Conservation (phyloP, 2,329 filamentous ascomycete genomes). For the Alternaria triticina region DNA sequence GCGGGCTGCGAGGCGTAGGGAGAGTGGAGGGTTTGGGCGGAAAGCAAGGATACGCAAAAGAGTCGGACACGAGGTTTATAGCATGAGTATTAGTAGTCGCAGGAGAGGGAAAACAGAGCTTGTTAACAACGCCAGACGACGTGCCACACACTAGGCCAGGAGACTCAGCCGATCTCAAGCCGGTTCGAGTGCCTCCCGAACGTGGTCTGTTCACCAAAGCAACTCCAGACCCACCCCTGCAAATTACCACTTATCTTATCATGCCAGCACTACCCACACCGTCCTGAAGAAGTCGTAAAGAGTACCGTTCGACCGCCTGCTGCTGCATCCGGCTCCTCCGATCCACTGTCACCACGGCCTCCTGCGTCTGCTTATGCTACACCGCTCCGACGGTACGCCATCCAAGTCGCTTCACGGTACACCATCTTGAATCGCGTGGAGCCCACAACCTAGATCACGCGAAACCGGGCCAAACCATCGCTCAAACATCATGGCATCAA, state of each 20-base stretch:
- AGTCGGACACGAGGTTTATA: constrained; percentile 6
- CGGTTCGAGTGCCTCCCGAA: constrained; percentile 12
- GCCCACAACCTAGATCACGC: constrained; percentile 10
- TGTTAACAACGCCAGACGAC: constrained; percentile 8
- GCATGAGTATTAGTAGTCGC: constrained; percentile 6
- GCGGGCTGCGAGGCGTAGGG: constrained; percentile 4
- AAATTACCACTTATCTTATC: constrained; percentile 2
- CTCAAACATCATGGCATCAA: constrained; percentile 21
- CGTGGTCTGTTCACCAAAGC: constrained; percentile 10
- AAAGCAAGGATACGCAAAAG: constrained; percentile 10
- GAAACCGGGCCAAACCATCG: constrained; percentile 8
- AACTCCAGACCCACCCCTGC: constrained; percentile 9
- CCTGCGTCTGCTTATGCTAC: neutral
- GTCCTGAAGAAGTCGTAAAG: neutral
- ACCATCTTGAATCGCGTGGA: constrained; percentile 12
- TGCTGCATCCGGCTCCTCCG: neutral
- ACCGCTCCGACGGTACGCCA: constrained; percentile 4
- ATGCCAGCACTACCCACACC: neutral
- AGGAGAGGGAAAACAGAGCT: constrained; percentile 6
- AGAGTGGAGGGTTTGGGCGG: constrained; percentile 4
- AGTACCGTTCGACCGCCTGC: neutral
- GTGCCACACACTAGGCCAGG: constrained; percentile 9
- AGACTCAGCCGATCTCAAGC: constrained; percentile 13
- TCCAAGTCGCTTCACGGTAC: neutral
- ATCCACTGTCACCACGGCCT: neutral